phyloP scores from a whole-genome alignment of 805 yeast species.

The Diddensiella caesifluorescens region DNA sequence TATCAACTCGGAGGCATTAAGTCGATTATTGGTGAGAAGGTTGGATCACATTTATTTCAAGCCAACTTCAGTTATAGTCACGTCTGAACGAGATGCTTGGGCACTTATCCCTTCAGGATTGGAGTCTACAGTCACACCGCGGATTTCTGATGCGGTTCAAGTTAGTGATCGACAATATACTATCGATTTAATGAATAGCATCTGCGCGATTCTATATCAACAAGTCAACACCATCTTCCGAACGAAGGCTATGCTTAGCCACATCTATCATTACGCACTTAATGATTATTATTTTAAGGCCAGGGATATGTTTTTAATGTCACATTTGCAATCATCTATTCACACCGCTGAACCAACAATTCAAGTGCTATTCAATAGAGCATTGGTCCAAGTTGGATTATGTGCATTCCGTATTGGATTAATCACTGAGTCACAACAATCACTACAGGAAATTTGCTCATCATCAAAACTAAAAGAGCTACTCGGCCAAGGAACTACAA shows the following conservation, averaged over 20 bases:
- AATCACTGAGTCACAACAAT: slow-evolving; percentile 79
- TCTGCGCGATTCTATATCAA: slow-evolving; percentile 60
- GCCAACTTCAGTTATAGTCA: slow-evolving; percentile 65
- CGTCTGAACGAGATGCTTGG: slow-evolving; percentile 78
- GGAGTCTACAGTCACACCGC: slow-evolving; percentile 33
- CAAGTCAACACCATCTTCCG: slow-evolving; percentile 66
- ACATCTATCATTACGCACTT: slow-evolving; percentile 87
- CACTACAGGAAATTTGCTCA: slow-evolving; percentile 80
- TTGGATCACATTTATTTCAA: slow-evolving; percentile 91
- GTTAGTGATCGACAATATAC: slow-evolving; percentile 36
- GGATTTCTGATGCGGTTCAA: slow-evolving; percentile 28
- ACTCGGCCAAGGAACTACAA: slow-evolving; percentile 84
- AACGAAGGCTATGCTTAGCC: slow-evolving; percentile 77
- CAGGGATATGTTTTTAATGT: slow-evolving; percentile 78
- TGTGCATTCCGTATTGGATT: slow-evolving; percentile 91
- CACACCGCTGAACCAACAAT: slow-evolving; percentile 78
- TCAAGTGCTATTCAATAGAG: slow-evolving; percentile 92
- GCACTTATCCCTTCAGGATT: slow-evolving; percentile 35
- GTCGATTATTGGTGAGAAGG: slow-evolving; percentile 74
- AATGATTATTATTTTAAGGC: slow-evolving; percentile 80
- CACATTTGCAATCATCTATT: slow-evolving; percentile 78
- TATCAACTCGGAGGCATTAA: slow-evolving; percentile 36
- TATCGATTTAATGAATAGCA: slow-evolving; percentile 54
- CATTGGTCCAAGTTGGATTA: slow-evolving; percentile 90
- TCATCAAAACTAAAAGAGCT: slow-evolving; percentile 84